Conservation (phyloP, 768 basidiomycete species). For the Podaxis carcinomalis region DNA sequence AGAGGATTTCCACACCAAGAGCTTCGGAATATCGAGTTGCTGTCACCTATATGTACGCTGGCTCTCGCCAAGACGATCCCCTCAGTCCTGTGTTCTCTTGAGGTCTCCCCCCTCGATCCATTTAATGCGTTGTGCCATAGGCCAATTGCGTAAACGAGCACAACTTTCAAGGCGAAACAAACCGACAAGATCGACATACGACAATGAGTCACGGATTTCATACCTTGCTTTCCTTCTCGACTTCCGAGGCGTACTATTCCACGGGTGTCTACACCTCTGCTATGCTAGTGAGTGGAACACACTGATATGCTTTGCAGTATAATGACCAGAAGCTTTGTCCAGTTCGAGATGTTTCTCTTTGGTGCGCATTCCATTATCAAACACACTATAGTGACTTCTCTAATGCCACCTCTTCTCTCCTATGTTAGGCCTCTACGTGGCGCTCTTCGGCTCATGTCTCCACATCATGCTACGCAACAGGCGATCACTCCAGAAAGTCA, state of each 20-base stretch:
- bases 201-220: constrained; percentile 1
- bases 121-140: background rate
- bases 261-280: constrained; percentile 4
- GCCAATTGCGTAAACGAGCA: background rate
- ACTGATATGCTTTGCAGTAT: background rate
- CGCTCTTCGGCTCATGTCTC: constrained; percentile 7
- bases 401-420: background rate
- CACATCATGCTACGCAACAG: constrained; percentile 20
- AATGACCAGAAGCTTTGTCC: background rate
- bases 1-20: constrained; percentile 5
- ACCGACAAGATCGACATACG: background rate
- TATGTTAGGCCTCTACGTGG: constrained; percentile 7
- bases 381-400: background rate
- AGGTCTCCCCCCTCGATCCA: background rate
- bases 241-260: constrained; percentile 7
- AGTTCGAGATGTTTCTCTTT: constrained; percentile 12
- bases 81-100: background rate
- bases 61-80: background rate
- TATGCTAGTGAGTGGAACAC: background rate
- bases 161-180: background rate
- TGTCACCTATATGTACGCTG: background rate
- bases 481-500: constrained; percentile 20
- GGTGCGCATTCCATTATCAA: background rate
- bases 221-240: constrained; percentile 4
- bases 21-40: background rate